These are phyloP conservation scores for Botrytis galanthina DNA, from an alignment of 2,329 filamentous ascomycete species.

Conservation along the genomic window DNA sequence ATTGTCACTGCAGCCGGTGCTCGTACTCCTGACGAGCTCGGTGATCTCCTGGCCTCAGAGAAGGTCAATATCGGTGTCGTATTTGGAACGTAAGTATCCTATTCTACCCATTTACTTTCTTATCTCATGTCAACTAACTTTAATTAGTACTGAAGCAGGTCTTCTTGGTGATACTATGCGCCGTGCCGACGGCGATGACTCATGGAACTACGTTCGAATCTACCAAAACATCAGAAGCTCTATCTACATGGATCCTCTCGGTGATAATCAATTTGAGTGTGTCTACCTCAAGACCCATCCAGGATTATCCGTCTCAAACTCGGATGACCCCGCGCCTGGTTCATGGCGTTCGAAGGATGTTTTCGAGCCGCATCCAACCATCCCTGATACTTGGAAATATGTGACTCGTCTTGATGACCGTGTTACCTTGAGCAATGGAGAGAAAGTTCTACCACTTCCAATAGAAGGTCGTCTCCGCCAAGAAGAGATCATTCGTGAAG, in stretches of 20 bases:
- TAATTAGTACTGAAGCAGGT: constrained; percentile 52
- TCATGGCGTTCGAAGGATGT: constrained; percentile 48
- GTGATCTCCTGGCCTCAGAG: constrained; percentile 49
- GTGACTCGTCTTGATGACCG: constrained; percentile 47
- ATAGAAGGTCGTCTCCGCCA: constrained; percentile 55
- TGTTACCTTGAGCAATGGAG: constrained; percentile 48
- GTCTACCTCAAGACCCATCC: constrained; percentile 42
- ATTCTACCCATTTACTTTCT: neutral
- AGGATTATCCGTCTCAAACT: constrained; percentile 42
- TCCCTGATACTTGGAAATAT: constrained; percentile 47
- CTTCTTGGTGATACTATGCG: constrained; percentile 58
- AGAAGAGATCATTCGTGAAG: constrained; percentile 52
- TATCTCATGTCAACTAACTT: neutral
- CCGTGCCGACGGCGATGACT: constrained; percentile 48
- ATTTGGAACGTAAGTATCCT: constrained; percentile 45
- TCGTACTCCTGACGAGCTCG: constrained; percentile 58
- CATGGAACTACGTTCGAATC: constrained; percentile 58
- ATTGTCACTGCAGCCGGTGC: constrained; percentile 57
- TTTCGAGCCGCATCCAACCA: constrained; percentile 44
- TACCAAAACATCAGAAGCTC: constrained; percentile 23
- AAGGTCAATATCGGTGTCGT: constrained; percentile 55
- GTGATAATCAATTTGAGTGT: constrained; percentile 35
- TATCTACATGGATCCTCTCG: constrained; percentile 33
- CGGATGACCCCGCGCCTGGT: constrained; percentile 43
- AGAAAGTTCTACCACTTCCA: constrained; percentile 47